A percentile compares a stretch with the other conserved stretches of the same genome.
phyloP scores from a whole-genome alignment of 83 land plant genomes.

The Thuja plicata region DNA sequence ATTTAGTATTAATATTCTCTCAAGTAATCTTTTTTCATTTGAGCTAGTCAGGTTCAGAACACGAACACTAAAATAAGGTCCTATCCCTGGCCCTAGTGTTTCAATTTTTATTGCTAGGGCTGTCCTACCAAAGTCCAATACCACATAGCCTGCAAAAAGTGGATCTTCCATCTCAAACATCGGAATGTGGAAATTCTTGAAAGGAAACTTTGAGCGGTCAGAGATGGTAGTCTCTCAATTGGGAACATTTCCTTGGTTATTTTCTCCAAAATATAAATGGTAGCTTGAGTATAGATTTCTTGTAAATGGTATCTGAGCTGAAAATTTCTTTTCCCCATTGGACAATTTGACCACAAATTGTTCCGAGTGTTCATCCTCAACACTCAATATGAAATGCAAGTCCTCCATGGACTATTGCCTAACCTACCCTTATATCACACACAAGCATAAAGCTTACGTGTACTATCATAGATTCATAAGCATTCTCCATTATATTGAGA shows the following conservation, averaged over 20 bases:
- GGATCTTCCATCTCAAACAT: background rate
- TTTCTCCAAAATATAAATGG: background rate
- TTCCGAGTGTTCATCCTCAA: background rate
- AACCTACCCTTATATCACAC: background rate
- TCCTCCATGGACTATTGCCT: background rate
- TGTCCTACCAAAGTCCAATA: background rate
- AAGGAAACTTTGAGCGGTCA: background rate
- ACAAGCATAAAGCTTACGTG: background rate
- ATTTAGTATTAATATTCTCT: background rate
- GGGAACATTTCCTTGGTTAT: background rate
- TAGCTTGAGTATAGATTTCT: background rate
- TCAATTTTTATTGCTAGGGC: background rate
- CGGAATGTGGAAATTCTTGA: background rate
- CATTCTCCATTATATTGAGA: background rate
- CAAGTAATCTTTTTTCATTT: no score
- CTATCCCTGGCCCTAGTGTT: background rate
- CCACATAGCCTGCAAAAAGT: background rate
- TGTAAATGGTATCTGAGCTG: background rate
- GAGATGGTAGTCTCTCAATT: background rate
- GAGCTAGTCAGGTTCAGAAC: background rate
- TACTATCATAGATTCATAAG: no score
- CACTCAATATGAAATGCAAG: background rate
- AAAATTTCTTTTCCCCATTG: background rate
- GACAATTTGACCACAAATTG: background rate
- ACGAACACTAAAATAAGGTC: background rate